Conservation (phyloP, 2,329 filamentous ascomycete genomes). For the Aspergillus sp. region DNA sequence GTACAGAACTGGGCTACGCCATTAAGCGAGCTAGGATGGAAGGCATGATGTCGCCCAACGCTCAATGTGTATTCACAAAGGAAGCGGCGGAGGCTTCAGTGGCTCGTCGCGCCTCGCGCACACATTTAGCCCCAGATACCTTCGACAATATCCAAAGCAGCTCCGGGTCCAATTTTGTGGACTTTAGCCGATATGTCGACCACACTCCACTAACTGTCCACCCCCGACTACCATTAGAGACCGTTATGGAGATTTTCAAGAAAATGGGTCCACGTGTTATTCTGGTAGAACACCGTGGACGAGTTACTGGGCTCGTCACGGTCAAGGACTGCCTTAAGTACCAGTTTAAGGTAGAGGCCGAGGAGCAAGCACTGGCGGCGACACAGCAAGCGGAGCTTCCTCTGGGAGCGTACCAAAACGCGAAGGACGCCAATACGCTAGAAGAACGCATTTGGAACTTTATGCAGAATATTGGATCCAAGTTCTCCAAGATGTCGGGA, state of each 20-base stretch:
- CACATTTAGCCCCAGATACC: slow-evolving; percentile 45
- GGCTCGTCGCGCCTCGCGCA: slow-evolving; percentile 28
- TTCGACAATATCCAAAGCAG: slow-evolving; percentile 62
- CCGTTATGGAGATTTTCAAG: slow-evolving; percentile 97
- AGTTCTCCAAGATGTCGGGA: slow-evolving; percentile 18
- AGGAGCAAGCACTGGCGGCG: slow-evolving; percentile 60
- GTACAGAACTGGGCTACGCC: slow-evolving; percentile 87
- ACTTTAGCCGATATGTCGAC: slow-evolving; percentile 87
- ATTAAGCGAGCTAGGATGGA: slow-evolving; percentile 76
- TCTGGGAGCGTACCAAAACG: slow-evolving; percentile 22
- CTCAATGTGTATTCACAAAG: slow-evolving; percentile 71
- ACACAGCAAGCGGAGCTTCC: slow-evolving; percentile 27
- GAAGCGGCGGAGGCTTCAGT: slow-evolving; percentile 46
- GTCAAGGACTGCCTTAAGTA: slow-evolving; percentile 97
- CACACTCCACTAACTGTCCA: slow-evolving; percentile 87
- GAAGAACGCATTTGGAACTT: slow-evolving; percentile 40
- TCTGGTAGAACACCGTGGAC: slow-evolving; percentile 84
- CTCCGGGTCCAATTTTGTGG: slow-evolving; percentile 60
- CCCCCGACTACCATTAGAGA: slow-evolving; percentile 86
- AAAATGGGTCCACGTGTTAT: slow-evolving; percentile 96
- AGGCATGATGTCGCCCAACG: slow-evolving; percentile 62
- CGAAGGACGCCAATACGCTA: slow-evolving; percentile 23
- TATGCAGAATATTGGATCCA: slow-evolving; percentile 32
- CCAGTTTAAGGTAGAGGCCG: slow-evolving; percentile 92
- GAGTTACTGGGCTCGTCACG: slow-evolving; percentile 80